Base-by-base conservation (phyloP, 768 basidiomycete species). In the Mycena latifolia region DNA sequence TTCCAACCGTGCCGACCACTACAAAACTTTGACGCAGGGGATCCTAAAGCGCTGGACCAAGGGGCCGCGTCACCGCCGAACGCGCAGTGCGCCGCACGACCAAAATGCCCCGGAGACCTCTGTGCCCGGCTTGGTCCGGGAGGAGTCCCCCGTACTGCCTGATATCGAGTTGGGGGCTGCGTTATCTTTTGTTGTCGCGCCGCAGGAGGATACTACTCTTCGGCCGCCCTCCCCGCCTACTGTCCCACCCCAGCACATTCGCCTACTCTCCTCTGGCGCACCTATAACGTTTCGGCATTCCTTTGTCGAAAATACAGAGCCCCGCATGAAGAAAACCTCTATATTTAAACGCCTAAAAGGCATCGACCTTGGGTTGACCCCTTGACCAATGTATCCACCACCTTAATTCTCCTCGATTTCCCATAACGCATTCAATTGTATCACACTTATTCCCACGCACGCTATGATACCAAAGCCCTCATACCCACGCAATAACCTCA, bases 61-160 rank as follows among this genome's bases (percentile, higher is more conserved):
- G 46, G 70, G 64, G 2, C 29, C 67, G 47, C 65, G 51, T 22
- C 71, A 69, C 48, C 68, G 71, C 24, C 71, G 71, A 14, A 25
- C 71, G 3, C 71, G 63, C 47, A 72, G 71, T 55, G 68, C 62
- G 3, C 68, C 68, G 0, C 15, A 64, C 33, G 71, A 72, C 52
- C 61, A 63, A 25, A 69, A 66, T 18, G 35, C 63, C 35, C 68
- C 64, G 6, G 63, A 57, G 45, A 28, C 15, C 33, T 9, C 37
- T 15, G 37, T 18, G 11, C 45, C 52, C 22, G 20, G 8, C 25
- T 24, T 37, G 37, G 37, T 45, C 5, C 20, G 46, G 12, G 43
- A 24, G 28, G 52, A 61, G 50, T 71, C 67, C n/a, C 67, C 64
- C 28, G 46, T 48, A 4, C 54, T 64, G 29, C 67, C 67, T 10